Evolutionary conservation across 2,329 filamentous ascomycete genomes (phyloP), one percentile per base, ranked within the genome.

Genomic region (Herpotrichia juniperi): DNA sequence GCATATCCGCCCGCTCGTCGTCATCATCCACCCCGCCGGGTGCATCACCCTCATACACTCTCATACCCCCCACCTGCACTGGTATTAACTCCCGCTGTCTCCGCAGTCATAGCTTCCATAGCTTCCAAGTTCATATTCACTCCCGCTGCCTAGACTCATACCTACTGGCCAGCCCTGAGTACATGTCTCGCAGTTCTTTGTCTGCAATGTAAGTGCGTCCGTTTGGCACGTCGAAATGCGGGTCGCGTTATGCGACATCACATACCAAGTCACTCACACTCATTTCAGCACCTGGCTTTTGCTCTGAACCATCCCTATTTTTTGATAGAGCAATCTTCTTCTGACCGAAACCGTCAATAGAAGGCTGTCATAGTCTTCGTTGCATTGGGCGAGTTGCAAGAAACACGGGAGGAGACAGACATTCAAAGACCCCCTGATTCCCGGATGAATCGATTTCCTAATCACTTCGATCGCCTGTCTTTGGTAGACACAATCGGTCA

Each of bases 391-490:
- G 54, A 64, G 57, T 56, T 66, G 54, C 58, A 61, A 62, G 60
- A 62, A 57, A 60, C 47, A 48, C 60, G 51, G 57, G 59, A 63
- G 63, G 61, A 68, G 56, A 64, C 58, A 58, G 57, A 64, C 59
- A 67, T 61, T 71, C 68, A 72, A 68, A 72, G 59, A 60, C 65
- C 61, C 52, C 59, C 62, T 63, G 60, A 62, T 68, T 61, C 68
- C 68, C 68, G 70, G 59, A 72, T 72, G 69, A 72, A 69, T 72
- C 68, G 57, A 61, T 51, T 60, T 63, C 59, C 61, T 63, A 60
- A 69, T 62, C 54, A 71, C 57, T 59, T 57, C 56, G 53, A 62
- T 66, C 61, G 61, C 63, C 64, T 70, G 66, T 71, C 67, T 71
- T 60, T 68, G 60, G 61, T 56, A 60, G 60, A 19, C 64, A 62